Conservation (phyloP, 2,329 filamentous ascomycete species). For the Alternaria alternata region DNA sequence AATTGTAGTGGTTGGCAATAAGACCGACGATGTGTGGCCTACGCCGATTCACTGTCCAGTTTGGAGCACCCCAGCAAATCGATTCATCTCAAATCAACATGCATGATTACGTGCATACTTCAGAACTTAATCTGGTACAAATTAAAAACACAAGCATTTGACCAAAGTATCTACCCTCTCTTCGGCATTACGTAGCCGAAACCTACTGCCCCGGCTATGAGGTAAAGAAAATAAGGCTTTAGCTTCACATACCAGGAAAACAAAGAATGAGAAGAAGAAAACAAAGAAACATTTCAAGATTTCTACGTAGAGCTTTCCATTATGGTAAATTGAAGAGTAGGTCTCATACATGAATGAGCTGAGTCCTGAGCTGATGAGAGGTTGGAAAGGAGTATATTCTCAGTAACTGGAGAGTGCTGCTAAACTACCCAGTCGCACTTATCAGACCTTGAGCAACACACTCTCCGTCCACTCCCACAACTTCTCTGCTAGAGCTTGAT, state of each 20-base stretch:
- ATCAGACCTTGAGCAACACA: slow-evolving; percentile 15
- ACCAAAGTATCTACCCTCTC: too few species aligned
- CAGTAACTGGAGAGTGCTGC: neutral
- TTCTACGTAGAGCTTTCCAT: neutral
- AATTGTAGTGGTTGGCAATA: too few species aligned
- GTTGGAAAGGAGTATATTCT: neutral
- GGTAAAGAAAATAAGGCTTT: neutral
- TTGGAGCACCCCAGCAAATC: too few species aligned
- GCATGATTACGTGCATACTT: too few species aligned
- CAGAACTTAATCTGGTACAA: too few species aligned
- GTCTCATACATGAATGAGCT: neutral
- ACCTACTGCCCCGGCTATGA: too few species aligned
- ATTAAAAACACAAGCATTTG: too few species aligned
- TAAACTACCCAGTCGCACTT: neutral
- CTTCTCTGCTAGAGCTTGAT: slow-evolving; percentile 17
- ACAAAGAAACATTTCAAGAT: neutral
- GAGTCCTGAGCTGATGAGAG: neutral
- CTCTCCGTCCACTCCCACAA: slow-evolving; percentile 33
- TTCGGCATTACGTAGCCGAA: too few species aligned
- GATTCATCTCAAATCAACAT: too few species aligned
- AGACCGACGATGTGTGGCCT: too few species aligned
- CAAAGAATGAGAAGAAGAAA: too few species aligned
- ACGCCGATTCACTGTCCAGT: too few species aligned
- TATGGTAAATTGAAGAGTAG: neutral
- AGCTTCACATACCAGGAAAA: neutral